Base-by-base conservation (phyloP, 2,329 filamentous ascomycete species). In the Trichophyton schoenleinii region DNA sequence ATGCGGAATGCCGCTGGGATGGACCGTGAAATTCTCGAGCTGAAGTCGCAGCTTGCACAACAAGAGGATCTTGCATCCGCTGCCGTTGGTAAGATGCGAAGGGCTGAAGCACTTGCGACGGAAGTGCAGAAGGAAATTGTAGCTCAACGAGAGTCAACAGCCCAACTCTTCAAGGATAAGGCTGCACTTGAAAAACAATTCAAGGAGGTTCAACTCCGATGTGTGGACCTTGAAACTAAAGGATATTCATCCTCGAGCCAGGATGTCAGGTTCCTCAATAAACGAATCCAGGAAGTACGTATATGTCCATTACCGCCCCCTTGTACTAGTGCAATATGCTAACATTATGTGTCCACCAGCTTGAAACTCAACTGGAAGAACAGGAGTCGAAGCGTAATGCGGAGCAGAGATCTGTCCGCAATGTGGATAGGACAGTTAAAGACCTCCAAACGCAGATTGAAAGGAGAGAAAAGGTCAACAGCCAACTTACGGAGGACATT, bases 211-310 rank as follows among this genome's bases (percentile, higher is more conserved):
- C 92, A 97, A 74, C 83, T 97, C 60, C 86, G 86, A 70, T 84
- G 95, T 61, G 87, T 99, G 59, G 94, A 97, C 71, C 81, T 97
- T 7, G 92, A 99, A 77, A 97, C 94, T 49, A 97, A 97, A 79
- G 91, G 91, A 60, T 97, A 95, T 76, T 94, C 91, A 20, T 95
- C 87, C 66, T 89, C 89, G 25, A 96, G 91, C 73, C 90, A 96
- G 69, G 92, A 97, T 74, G 89, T 97, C 67, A 88, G 94, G 70
- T 97, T 96, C 78, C 76, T 97, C 69, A 89, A 96, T 75, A 92
- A 91, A 70, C 85, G 92, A 58, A 90, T 99, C 66, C 91, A 96
- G 78, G 92, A 97, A 82, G 91, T 95, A 80, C 81, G 60, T 60
- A 9, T 8, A 49, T 6, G 2, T 62, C 67, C 44, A 67, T 61